These are phyloP conservation scores for Coemansia furcata DNA, from an alignment of 192 early-diverging fungal genomes.

Conservation along the genomic window DNA sequence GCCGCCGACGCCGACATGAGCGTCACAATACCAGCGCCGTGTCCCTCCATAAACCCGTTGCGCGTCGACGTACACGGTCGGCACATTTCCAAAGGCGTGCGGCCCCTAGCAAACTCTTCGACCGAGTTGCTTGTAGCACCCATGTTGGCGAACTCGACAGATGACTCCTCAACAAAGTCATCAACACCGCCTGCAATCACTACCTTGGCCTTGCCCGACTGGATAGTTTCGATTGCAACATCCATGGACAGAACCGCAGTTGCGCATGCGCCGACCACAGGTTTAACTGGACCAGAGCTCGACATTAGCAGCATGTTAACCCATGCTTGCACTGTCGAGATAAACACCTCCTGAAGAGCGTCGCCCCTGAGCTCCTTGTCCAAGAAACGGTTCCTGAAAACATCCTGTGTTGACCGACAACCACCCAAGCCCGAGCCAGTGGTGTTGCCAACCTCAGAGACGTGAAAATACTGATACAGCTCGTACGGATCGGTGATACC, in stretches of 20 bases:
- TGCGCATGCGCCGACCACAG: slow-evolving; percentile 80
- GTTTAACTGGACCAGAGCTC: slow-evolving; percentile 86
- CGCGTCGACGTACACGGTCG: slow-evolving; percentile 86
- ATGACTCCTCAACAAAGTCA: slow-evolving; percentile 85
- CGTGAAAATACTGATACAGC: slow-evolving; percentile 93
- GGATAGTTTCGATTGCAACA: slow-evolving; percentile 83
- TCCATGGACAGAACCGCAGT: slow-evolving; percentile 88
- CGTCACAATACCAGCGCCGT: slow-evolving; percentile 83
- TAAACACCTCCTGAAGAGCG: slow-evolving; percentile 74
- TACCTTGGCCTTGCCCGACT: slow-evolving; percentile 85
- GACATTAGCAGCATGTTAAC: slow-evolving; percentile 93
- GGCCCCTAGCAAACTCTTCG: slow-evolving; percentile 82
- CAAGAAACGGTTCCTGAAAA: slow-evolving; percentile 71
- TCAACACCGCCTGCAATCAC: slow-evolving; percentile 90
- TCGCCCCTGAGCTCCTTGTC: slow-evolving; percentile 82
- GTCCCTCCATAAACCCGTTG: slow-evolving; percentile 89
- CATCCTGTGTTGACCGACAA: slow-evolving; percentile 60
- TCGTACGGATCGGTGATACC: slow-evolving; percentile 96
- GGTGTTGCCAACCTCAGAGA: slow-evolving; percentile 87
- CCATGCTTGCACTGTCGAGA: slow-evolving; percentile 31
- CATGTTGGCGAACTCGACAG: slow-evolving; percentile 92
- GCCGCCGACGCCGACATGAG: slow-evolving; percentile 84
- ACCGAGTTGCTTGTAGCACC: slow-evolving; percentile 85
- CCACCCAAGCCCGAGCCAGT: slow-evolving; percentile 88
- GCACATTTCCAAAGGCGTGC: slow-evolving; percentile 84